A percentile compares a stretch with the other conserved stretches of the same genome.
Conservation (phyloP, 805 yeast species). For the Vanderwaltozyma yarrowii region DNA sequence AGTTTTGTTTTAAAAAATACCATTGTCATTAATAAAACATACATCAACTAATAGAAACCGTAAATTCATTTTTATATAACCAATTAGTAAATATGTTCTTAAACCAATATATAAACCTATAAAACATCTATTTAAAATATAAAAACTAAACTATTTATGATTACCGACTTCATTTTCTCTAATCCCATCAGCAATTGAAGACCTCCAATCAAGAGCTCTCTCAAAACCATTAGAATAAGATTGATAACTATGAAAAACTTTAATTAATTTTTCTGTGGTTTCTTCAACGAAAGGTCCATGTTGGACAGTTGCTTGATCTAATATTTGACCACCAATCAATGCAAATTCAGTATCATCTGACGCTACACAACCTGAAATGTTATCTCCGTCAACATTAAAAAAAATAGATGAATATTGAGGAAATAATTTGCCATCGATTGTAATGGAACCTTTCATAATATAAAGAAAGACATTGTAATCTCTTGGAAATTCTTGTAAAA, state of each 20-base stretch:
- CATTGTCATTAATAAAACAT: no score
- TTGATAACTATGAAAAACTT: conserved; percentile 69
- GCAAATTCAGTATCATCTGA: conserved; percentile 46
- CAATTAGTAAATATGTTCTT: no score
- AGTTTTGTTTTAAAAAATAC: no score
- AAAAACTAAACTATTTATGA: conserved; percentile 6
- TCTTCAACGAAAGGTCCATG: conserved; percentile 89
- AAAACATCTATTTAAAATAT: neutral
- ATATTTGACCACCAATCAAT: conserved; percentile 63
- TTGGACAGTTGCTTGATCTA: conserved; percentile 70
- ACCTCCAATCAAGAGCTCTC: conserved; percentile 49
- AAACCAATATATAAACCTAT: no score
- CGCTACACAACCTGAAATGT: conserved; percentile 44
- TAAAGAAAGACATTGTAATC: conserved; percentile 65
- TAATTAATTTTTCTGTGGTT: conserved; percentile 49
- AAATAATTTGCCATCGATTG: conserved; percentile 34
- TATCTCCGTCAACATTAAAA: conserved; percentile 61
- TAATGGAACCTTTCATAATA: conserved; percentile 49
- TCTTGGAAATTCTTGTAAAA: conserved; percentile 47
- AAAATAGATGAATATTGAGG: conserved; percentile 45
- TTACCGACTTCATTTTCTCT: conserved; percentile 19
- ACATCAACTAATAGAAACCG: no score
- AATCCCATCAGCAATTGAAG: conserved; percentile 31
- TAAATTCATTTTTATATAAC: no score
- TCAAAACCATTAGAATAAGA: conserved; percentile 60